Evolutionary conservation across 139 green algal genomes (phyloP), one percentile per base, ranked within the genome.

Genomic region (Chlamydomonas schloesseri): DNA sequence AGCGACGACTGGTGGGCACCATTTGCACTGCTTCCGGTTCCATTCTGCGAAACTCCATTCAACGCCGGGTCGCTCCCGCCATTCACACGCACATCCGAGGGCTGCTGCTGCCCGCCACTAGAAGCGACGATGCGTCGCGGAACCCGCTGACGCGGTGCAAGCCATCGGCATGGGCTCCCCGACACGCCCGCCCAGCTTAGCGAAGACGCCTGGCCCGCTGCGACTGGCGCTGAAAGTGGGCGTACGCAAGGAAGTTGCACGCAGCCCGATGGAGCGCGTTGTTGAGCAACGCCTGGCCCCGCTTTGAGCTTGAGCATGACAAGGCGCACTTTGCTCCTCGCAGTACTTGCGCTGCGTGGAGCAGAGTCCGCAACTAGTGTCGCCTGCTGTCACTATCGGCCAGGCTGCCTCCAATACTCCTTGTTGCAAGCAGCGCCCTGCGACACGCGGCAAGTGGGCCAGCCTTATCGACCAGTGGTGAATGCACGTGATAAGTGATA

Each of bases 231-330:
- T 21, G 65, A 5, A 11, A 46, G 33, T 75, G 20, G 42, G 17
- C 78, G 78, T 9, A 74, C 18, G 64, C 78, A 84, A 23, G 78
- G 42, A 47, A 74, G 64, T 17, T 84, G 78, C 34, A 74, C 78
- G 78, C 42, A 53, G 64, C 64, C 60, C 42, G 57, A 50, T 50
- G 42, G 42, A 50, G 42, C 42, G 42, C 42, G 42, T 50, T 50
- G 42, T 50, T 50, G 42, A 50, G 42, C 42, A 50, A 50, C 42
- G 42, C 42, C 42, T 50, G 42, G 42, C 42, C 42, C 42, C 42
- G 42, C 42, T 50, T 50, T 50, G 42, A 50, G 42, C 42, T 50
- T 50, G 42, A 50, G 42, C 42, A 50, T 50, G 42, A 50, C 42
- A 50, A 50, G 42, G 42, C 8, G 42, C 42, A 50, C 42, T 50